Evolutionary conservation across 306 rosid genomes (phyloP).

Genomic region (Urtica urens): DNA sequence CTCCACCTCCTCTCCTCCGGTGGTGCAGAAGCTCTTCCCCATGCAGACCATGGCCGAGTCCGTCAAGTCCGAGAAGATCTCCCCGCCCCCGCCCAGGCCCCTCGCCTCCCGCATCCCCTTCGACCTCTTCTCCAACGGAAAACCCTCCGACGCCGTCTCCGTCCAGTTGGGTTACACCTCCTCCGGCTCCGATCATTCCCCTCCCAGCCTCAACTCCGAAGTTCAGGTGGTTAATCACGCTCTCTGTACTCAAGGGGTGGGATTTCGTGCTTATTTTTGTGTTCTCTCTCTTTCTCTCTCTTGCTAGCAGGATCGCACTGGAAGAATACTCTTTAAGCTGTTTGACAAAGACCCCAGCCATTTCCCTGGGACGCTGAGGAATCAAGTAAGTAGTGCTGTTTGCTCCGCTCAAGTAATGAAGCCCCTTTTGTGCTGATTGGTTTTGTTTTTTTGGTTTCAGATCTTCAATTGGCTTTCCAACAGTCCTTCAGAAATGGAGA

Average conservation of each 20-base stretch:
- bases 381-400: constrained; percentile 44
- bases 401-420: neutral
- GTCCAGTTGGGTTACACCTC: constrained; percentile 71
- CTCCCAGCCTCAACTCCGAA: constrained; percentile 79
- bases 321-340: constrained; percentile 71
- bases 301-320: constrained; percentile 66
- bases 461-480: constrained; percentile 78
- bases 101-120: constrained; percentile 45
- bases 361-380: constrained; percentile 61
- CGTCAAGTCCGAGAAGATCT: constrained; percentile 28
- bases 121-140: constrained; percentile 64
- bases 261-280: too few species aligned
- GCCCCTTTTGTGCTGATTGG: neutral
- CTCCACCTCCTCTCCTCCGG: constrained; percentile 67
- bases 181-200: constrained; percentile 82
- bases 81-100: constrained; percentile 23
- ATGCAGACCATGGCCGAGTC: constrained; percentile 37
- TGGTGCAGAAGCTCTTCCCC: constrained; percentile 54
- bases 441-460: constrained; percentile 20
- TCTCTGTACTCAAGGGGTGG: too few species aligned
- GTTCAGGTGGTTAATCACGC: constrained; percentile 71
- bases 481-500: constrained; percentile 87
- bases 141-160: constrained; percentile 36
- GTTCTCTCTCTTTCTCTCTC: too few species aligned
- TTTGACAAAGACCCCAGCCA: constrained; percentile 89